Evolutionary conservation across 2,329 filamentous ascomycete genomes (phyloP).

Genomic region (Hypocrella siamensis): DNA sequence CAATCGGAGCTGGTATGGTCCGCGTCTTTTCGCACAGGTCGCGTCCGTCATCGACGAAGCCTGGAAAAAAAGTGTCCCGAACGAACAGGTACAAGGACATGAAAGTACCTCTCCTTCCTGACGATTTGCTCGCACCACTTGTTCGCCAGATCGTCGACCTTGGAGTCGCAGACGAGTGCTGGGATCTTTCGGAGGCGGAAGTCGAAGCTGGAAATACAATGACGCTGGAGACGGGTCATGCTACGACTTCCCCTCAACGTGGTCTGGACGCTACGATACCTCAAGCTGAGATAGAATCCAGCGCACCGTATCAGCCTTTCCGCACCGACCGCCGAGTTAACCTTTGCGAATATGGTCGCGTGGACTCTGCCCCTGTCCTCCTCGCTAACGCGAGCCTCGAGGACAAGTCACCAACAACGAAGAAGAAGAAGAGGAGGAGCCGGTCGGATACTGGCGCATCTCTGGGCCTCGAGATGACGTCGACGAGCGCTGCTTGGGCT

Average conservation of each 20-base stretch:
- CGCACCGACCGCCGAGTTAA: slow-evolving; percentile 77
- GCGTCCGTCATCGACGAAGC: slow-evolving; percentile 36
- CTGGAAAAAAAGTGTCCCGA: slow-evolving; percentile 35
- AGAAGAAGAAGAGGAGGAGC: no score
- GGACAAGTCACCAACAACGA: slow-evolving; percentile 18
- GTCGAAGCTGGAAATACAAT: slow-evolving; percentile 38
- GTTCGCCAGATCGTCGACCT: slow-evolving; percentile 35
- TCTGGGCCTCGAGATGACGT: no score
- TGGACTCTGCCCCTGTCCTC: slow-evolving; percentile 20
- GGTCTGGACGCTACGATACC: slow-evolving; percentile 49
- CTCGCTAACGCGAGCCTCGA: slow-evolving; percentile 26
- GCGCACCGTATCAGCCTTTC: slow-evolving; percentile 89
- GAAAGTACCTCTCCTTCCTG: slow-evolving; percentile 46
- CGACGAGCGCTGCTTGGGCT: slow-evolving; percentile 30
- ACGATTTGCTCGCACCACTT: slow-evolving; percentile 39
- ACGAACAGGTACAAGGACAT: slow-evolving; percentile 49
- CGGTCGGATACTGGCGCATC: no score
- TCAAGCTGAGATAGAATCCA: slow-evolving; percentile 84
- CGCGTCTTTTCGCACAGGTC: slow-evolving; percentile 47
- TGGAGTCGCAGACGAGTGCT: slow-evolving; percentile 36
- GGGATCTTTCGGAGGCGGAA: slow-evolving; percentile 36
- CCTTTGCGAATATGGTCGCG: slow-evolving; percentile 47
- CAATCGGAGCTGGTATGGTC: slow-evolving; percentile 49
- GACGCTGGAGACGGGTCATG: slow-evolving; percentile 27
- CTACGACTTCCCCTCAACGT: slow-evolving; percentile 18